Evolutionary conservation across 2,329 filamentous ascomycete species (phyloP), one percentile per base, ranked within the genome.

Genomic region (Paraphaeosphaeria minitans): DNA sequence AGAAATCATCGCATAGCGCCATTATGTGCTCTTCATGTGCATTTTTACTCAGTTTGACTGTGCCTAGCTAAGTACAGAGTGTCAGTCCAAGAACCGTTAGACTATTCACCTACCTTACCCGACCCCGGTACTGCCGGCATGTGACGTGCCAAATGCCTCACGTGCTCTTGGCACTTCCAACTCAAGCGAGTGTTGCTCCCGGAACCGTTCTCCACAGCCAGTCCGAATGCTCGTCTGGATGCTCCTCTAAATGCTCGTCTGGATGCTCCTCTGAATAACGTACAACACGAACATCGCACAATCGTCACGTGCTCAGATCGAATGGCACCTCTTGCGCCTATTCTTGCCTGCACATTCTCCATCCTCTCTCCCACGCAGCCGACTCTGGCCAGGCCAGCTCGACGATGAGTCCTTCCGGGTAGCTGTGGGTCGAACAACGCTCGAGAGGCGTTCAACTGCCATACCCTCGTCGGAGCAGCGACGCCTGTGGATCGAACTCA

Each of bases 401-500:
- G 19, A 21, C 9, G 42, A 19, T 24, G 39, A 24, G 6, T 37
- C 50, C 39, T 29, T 47, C n/a, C 8, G 48, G 53, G 42, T 54
- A 39, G 42, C 45, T 14, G 48, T 46, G 31, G 53, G 57, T 22
- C 52, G 49, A 16, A 46, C 43, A 12, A 37, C 21, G 35, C 37
- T 41, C 8, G 57, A 56, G n/a, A 62, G 46, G 14, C 56, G 53
- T 13, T 29, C 37, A 42, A 64, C 57, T 13, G 62, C 22, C 37
- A 65, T 51, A 3, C 53, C 61, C 22, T 55, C 61, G 27, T 68
- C 60, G 9, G 67, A 70, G 37, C 60, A 60, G 24, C 66, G 60
- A 21, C 65, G 57, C 42, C 37, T 59, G n/a, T 56, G 58, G 16
- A 59, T 53, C 16, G 57, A 42, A 45, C 58, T 57, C 49, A 61